Percentiles rank a stretch among this genome's conserved stretches.
Evolutionary conservation across 2,329 filamentous ascomycete genomes (phyloP).

Genomic region (Botryotinia globosa): DNA sequence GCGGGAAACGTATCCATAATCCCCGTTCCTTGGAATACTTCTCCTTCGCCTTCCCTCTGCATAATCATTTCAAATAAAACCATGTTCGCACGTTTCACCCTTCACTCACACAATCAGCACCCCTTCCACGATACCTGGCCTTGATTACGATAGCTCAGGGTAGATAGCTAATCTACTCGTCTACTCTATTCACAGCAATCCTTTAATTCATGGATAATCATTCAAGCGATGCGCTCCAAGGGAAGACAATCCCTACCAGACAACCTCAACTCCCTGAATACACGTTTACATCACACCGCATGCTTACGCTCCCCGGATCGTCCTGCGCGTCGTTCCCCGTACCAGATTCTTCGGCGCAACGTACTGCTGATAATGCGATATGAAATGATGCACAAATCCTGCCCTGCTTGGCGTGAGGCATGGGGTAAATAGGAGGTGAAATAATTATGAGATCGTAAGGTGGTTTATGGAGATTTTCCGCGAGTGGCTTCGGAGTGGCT

Average conservation of each 20-base stretch:
- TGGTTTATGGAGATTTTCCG: not conserved
- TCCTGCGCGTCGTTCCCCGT: slow-evolving; percentile 7
- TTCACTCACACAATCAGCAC: not conserved
- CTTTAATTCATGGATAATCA: not conserved
- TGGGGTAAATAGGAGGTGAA: not conserved
- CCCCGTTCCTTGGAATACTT: not conserved
- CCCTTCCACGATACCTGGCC: not conserved
- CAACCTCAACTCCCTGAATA: not conserved
- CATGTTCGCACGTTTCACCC: slow-evolving; percentile 12
- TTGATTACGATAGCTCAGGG: not conserved
- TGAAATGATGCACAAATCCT: not conserved
- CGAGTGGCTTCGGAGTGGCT: slow-evolving; percentile 7
- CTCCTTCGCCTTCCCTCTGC: not conserved
- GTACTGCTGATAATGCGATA: not conserved
- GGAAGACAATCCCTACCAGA: not conserved
- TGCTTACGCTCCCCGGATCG: slow-evolving; percentile 11
- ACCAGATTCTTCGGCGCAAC: not conserved
- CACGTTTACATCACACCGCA: slow-evolving; percentile 15
- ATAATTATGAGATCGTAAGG: not conserved
- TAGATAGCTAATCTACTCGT: not conserved
- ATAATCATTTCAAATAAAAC: slow-evolving; percentile 1
- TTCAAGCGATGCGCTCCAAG: not conserved
- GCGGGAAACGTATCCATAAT: not conserved
- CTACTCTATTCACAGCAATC: not conserved
- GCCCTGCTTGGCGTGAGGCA: not conserved